Percentiles rank a stretch among this genome's conserved stretches.
Conservation (phyloP, 1,139 yeast genomes). For the Candida sp. region DNA sequence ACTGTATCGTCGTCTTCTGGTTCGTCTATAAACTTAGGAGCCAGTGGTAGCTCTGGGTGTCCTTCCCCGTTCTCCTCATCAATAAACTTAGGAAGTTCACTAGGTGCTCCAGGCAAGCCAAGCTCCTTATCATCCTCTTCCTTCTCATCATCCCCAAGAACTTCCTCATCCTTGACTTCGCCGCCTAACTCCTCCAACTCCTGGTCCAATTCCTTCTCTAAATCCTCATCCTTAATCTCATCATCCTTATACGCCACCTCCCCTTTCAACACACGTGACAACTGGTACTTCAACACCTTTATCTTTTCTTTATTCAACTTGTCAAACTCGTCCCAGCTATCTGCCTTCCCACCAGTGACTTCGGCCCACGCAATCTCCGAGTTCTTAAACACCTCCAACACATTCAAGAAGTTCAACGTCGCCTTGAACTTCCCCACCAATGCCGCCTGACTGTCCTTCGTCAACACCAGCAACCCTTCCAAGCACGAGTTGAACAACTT, state of each 20-base stretch:
- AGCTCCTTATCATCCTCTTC: slow-evolving; percentile 8
- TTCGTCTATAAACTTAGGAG: slow-evolving; percentile 16
- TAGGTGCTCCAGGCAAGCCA: slow-evolving; percentile 17
- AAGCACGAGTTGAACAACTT: slow-evolving; percentile 59
- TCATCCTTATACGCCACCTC: slow-evolving; percentile 32
- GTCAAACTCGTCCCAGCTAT: slow-evolving; percentile 27
- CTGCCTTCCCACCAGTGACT: slow-evolving; percentile 36
- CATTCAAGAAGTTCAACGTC: slow-evolving; percentile 36
- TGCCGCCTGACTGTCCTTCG: slow-evolving; percentile 23
- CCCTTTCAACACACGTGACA: slow-evolving; percentile 43
- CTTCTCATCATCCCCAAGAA: slow-evolving; percentile 3
- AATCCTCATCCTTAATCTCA: slow-evolving; percentile 30
- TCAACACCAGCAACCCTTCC: slow-evolving; percentile 28
- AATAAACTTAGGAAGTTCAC: slow-evolving; percentile 18
- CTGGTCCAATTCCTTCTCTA: slow-evolving; percentile 29
- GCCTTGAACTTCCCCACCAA: slow-evolving; percentile 40
- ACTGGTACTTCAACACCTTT: slow-evolving; percentile 43
- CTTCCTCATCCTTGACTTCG: slow-evolving; percentile 5
- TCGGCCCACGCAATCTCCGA: slow-evolving; percentile 34
- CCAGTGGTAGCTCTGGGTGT: slow-evolving; percentile 13
- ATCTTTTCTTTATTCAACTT: slow-evolving; percentile 35
- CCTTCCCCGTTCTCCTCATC: slow-evolving; percentile 12
- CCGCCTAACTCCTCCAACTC: slow-evolving; percentile 24
- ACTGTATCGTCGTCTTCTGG: slow-evolving; percentile 7
- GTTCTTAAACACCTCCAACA: slow-evolving; percentile 31